phyloP scores from a whole-genome alignment of 2,329 filamentous ascomycete species.

The Penicillium polonicum region DNA sequence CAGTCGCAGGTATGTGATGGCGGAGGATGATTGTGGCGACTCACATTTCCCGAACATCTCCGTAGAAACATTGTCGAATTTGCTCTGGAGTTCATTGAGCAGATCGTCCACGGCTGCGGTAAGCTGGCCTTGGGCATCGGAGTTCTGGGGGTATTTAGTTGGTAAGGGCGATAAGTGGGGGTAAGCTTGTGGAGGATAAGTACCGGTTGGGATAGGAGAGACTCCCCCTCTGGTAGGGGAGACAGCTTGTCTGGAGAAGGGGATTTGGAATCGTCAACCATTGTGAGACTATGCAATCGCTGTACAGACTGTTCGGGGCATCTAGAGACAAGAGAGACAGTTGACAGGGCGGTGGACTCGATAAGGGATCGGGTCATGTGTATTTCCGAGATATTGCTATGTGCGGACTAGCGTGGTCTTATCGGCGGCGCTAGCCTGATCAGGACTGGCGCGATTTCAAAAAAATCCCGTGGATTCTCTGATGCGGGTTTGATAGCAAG shows the following conservation, averaged over 20 bases:
- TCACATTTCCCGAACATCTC: constrained; percentile 87
- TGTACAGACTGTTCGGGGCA: constrained; percentile 1
- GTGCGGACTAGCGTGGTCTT: constrained; percentile 16
- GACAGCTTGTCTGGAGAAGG: constrained; percentile 19
- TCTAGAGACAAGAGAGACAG: background rate
- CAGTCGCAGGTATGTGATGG: background rate
- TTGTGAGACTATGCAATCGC: constrained; percentile 11
- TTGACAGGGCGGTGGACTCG: constrained; percentile 6
- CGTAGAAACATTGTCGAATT: constrained; percentile 79
- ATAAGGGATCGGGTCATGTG: constrained; percentile 31
- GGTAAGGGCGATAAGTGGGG: background rate
- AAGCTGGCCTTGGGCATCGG: constrained; percentile 53
- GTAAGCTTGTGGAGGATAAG: background rate
- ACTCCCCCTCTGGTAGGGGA: constrained; percentile 16
- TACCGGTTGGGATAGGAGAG: constrained; percentile 28
- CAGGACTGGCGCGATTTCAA: constrained; percentile 28
- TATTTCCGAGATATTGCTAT: constrained; percentile 20
- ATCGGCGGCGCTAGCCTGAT: constrained; percentile 24
- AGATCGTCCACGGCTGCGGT: constrained; percentile 81
- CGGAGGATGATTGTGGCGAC: constrained; percentile 30
- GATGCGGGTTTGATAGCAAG: constrained; percentile 16
- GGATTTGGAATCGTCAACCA: constrained; percentile 24
- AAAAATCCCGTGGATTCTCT: constrained; percentile 34
- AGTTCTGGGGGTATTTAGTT: constrained; percentile 18
- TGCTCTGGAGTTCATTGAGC: constrained; percentile 77